A percentile compares a stretch with the other conserved stretches of the same genome.
These are phyloP conservation scores for Talaromyces islandicus DNA, from an alignment of 2,329 filamentous ascomycete species.

Conservation along the genomic window DNA sequence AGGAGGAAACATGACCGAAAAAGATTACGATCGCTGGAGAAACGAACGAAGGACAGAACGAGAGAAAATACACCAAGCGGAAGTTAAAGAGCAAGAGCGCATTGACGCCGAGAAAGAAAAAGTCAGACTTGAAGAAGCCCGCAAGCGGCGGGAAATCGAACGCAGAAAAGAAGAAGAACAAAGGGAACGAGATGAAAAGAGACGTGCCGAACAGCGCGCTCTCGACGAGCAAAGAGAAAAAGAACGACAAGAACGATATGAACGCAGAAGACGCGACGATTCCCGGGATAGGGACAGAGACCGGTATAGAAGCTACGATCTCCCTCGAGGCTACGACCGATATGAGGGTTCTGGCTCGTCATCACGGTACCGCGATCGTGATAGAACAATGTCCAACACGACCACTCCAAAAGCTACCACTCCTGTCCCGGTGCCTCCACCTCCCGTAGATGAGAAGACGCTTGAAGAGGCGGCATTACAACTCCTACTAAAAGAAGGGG, in stretches of 20 bases:
- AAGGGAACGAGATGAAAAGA: slow-evolving; percentile 44
- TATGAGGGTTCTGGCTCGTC: slow-evolving; percentile 10
- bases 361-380: slow-evolving; percentile 23
- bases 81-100: slow-evolving; percentile 48
- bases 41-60: slow-evolving; percentile 48
- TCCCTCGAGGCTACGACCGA: slow-evolving; percentile 11
- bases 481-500: slow-evolving; percentile 49
- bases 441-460: slow-evolving; percentile 47
- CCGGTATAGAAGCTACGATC: slow-evolving; percentile 23
- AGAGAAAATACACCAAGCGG: slow-evolving; percentile 44
- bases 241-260: slow-evolving; percentile 43
- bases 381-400: slow-evolving; percentile 21
- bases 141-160: slow-evolving; percentile 37
- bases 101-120: slow-evolving; percentile 38
- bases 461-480: slow-evolving; percentile 52
- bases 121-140: slow-evolving; percentile 37
- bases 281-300: slow-evolving; percentile 27
- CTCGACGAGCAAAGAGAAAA: slow-evolving; percentile 48
- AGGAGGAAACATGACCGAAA: slow-evolving; percentile 54
- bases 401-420: slow-evolving; percentile 27
- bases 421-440: slow-evolving; percentile 19
- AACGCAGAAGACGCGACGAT: slow-evolving; percentile 39
- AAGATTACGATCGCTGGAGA: slow-evolving; percentile 52
- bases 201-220: slow-evolving; percentile 47
- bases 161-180: slow-evolving; percentile 40